Percentiles rank a stretch among this genome's conserved stretches.
Conservation (phyloP, 2,329 filamentous ascomycete species). For the Coniochaeta ligniaria region DNA sequence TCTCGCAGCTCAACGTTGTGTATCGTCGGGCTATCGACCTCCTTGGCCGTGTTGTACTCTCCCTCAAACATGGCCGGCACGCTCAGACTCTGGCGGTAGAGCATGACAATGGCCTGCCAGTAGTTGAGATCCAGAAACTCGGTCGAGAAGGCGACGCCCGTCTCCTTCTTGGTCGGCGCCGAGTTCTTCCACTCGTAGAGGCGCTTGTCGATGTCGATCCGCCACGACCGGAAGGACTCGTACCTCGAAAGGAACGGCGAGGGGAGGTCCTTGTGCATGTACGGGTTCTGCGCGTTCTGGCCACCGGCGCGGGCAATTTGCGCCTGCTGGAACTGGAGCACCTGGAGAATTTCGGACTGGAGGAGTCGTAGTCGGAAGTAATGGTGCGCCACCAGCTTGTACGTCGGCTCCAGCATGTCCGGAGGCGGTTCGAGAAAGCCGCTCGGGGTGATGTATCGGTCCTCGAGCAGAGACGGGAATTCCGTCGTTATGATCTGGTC, state of each 20-base stretch:
- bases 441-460: constrained; percentile 74
- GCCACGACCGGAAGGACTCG: constrained; percentile 81
- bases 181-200: constrained; percentile 81
- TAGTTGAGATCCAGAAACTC: constrained; percentile 94
- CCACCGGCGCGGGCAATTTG: constrained; percentile 64
- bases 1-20: constrained; percentile 61
- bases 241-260: constrained; percentile 83
- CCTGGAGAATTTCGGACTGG: constrained; percentile 92
- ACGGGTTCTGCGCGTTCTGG: constrained; percentile 58
- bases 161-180: constrained; percentile 69
- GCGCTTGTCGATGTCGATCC: constrained; percentile 76
- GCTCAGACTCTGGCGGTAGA: constrained; percentile 84
- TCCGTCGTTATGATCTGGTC: constrained; percentile 95
- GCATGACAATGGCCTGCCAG: constrained; percentile 94
- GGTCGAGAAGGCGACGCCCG: constrained; percentile 80
- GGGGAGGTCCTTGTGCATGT: constrained; percentile 70
- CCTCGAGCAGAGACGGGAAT: constrained; percentile 83
- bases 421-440: constrained; percentile 60
- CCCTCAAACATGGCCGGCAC: constrained; percentile 79
- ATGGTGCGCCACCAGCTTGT: constrained; percentile 86
- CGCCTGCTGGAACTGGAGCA: constrained; percentile 86
- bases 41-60: constrained; percentile 62
- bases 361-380: constrained; percentile 84
- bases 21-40: constrained; percentile 55
- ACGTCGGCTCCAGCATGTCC: constrained; percentile 61